Percentiles rank a stretch among this genome's conserved stretches.
Evolutionary conservation across 345 rosid species (phyloP).

Genomic region (Noccaea caerulescens): DNA sequence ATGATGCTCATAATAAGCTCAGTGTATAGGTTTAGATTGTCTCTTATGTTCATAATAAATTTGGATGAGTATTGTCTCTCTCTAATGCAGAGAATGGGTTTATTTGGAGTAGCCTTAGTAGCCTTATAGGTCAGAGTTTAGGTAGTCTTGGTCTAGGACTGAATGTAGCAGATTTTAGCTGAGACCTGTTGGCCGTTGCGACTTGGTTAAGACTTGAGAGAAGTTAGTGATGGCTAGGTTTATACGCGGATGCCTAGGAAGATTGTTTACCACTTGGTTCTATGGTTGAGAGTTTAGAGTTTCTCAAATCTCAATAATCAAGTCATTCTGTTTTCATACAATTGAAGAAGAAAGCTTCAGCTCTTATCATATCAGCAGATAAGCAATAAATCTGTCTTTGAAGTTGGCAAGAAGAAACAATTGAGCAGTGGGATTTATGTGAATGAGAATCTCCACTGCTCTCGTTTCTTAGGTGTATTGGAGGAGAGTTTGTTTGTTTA

Average conservation of each 20-base stretch:
- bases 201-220: constrained; percentile 4
- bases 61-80: neutral
- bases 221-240: neutral
- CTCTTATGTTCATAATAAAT: neutral
- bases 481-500: neutral
- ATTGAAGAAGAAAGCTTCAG: neutral
- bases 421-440: constrained; percentile 2
- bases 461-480: neutral
- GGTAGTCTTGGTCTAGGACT: neutral
- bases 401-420: constrained; percentile 4
- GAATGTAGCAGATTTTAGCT: constrained; percentile 9
- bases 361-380: neutral
- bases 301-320: neutral
- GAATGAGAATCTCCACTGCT: neutral
- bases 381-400: constrained; percentile 1
- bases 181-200: neutral
- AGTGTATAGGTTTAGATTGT: neutral
- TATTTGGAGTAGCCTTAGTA: neutral
- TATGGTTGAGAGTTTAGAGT: neutral
- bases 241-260: neutral
- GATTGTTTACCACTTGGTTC: constrained; percentile 5
- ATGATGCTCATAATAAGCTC: neutral
- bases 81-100: constrained; percentile 6
- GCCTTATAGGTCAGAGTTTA: neutral
- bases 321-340: neutral